Evolutionary conservation across 2,329 filamentous ascomycete genomes (phyloP), one percentile per base, ranked within the genome.

Genomic region (Phaeomoniella chlamydospora): DNA sequence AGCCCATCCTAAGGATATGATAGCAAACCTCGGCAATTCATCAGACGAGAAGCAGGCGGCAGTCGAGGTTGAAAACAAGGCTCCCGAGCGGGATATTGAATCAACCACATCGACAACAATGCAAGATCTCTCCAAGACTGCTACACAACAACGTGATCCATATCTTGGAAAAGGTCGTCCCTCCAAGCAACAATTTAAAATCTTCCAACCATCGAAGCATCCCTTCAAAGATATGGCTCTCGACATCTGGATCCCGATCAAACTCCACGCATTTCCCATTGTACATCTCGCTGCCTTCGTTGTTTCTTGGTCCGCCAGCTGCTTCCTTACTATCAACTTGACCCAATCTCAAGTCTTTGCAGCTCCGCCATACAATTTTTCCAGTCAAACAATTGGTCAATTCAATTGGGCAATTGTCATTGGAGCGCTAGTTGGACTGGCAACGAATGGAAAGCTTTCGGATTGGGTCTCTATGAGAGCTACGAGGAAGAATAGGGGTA

Each of bases 221-320:
- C 54, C 48, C 15, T 31, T 54, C 30, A 53, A 55, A 43, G 61
- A 57, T 15, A 57, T 38, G 17, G 30, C 69, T 2, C 50, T 64
- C 18, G 70, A 74, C 43, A 58, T 79, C 15, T 74, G 66, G 64
- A 62, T 72, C 5, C 75, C 74, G 0, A 75, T 70, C 65, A 74
- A 76, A 44, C 57, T 79, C 1, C 68, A 75, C 47, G 44, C 61
- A 0, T 79, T 72, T 50, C 74, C 75, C 0, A 77, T 79, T 39
- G 67, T 78, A 30, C 65, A 77, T 42, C 72, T 74, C 39, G 62
- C 74, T 1, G 64, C 70, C 12, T 77, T 79, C 44, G 65, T 74
- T 16, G 70, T 76, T 4, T 71, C 67, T 15, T 78, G 71, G 70
- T 63, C 61, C 5, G 71, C 70, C 37, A 68, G 62, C 30, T 64